Base-by-base conservation (phyloP, 2,329 filamentous ascomycete genomes). In the Penicillium fuscoglaucum region DNA sequence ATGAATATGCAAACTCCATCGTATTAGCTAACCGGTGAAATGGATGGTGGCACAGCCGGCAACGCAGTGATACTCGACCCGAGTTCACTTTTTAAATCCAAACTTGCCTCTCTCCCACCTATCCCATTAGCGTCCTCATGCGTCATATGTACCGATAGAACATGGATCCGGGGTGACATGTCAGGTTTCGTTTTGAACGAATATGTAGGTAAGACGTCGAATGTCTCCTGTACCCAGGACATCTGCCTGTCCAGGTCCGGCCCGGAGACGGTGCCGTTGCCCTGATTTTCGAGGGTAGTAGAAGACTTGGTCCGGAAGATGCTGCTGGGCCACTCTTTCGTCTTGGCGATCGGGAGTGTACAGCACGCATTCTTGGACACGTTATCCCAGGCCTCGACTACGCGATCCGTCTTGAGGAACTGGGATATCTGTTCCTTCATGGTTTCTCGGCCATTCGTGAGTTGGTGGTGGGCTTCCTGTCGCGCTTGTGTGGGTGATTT, bases 321-420 rank as follows among this genome's bases (percentile, higher is more conserved):
- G 48, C 72, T 74, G 62, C 67, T 60, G 51, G 68, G 49, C 70
- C 70, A 61, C 54, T 69, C 58, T 55, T 70, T 62, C 17, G 66
- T 52, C 37, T 64, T 60, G 52, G 61, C 9, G 33, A 63, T 15
- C 2, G 59, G 44, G 10, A 57, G 52, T 1, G 58, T 58, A 19
- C 57, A 62, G 29, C 57, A 66, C n/a, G 68, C 61, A 33, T 63
- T 68, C 21, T 64, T 63, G 24, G 63, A 58, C 12, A 67, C 61
- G 35, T 37, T 66, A 28, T 73, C 71, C 70, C 70, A 73, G 10
- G 67, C 62, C 10, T 74, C 72, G 15, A 69, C 54, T 17, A 73
- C 72, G n/a, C 66, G 68, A 52, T 73, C 72, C 2, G 70, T 71
- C 41, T 69, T 72, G n/a, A 74, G 63, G 55, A 69, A 72, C 15